These are phyloP conservation scores for Dispira simplex DNA, from an alignment of 192 early-diverging fungal species.

Conservation along the genomic window DNA sequence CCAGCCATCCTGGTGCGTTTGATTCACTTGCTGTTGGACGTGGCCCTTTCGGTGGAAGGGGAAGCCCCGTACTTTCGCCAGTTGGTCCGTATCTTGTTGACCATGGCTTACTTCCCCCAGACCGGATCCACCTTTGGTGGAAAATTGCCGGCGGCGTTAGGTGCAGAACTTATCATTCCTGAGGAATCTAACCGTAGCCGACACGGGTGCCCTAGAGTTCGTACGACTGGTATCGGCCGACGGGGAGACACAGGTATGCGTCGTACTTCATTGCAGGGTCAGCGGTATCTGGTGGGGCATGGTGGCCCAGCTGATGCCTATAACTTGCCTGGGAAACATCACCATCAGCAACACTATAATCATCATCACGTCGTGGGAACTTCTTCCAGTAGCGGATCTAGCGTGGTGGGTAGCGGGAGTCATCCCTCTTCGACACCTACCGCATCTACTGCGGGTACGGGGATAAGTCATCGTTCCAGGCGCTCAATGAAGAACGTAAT, in stretches of 20 bases:
- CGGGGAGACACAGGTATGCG: neutral
- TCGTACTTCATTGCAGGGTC: neutral
- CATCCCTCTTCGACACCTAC: neutral
- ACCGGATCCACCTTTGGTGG: no score
- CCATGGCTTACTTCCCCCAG: neutral
- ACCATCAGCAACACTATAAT: constrained; percentile 18
- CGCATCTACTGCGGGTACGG: constrained; percentile 31
- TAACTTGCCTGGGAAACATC: neutral
- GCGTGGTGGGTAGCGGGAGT: neutral
- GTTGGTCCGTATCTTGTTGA: neutral
- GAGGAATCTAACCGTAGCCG: neutral
- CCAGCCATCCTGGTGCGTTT: neutral
- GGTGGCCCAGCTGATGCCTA: no score
- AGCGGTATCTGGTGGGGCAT: no score
- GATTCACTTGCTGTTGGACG: neutral
- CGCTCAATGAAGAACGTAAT: neutral
- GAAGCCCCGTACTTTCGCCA: neutral
- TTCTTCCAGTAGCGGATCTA: neutral
- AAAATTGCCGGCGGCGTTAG: no score
- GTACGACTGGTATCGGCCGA: neutral
- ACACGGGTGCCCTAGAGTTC: neutral
- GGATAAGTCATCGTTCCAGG: neutral
- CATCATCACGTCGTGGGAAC: neutral
- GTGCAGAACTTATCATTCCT: neutral
- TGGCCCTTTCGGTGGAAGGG: neutral